Evolutionary conservation across 495 filamentous ascomycete genomes (phyloP), one percentile per base, ranked within the genome.

Genomic region (Podospora fimiseda): DNA sequence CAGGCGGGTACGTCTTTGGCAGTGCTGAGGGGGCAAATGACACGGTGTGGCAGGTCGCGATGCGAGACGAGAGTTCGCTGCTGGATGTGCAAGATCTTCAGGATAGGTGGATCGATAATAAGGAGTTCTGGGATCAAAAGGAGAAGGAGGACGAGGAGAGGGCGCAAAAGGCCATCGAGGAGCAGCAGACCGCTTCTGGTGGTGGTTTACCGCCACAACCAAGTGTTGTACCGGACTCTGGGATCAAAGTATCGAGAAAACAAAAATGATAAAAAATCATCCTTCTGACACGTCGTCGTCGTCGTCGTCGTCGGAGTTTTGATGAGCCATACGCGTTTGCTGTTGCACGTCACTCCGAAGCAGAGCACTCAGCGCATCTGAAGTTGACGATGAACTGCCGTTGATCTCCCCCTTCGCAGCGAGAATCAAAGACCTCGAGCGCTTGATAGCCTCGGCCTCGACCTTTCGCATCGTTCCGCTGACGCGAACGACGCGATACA

Each of bases 391-490:
- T 47, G 52, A 46, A 43, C 67, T 63, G 21, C 67, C 58, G 36
- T 63, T 59, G 51, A 73, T 65, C 51, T 65, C 66, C 11, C 72
- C 74, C 58, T 78, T 73, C 6, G 83, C 79, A 39, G 81, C 78
- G 49, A 85, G 72, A 52, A 95, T 84, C 61, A 87, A 80, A 45
- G 75, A 73, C 58, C 82, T 82, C 38, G 89, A 87, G 53, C 88
- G 77, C 18, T 82, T 76, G 61, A 96, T 84, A 33, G 86, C 89
- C 66, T 92, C 90, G 66, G 93, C 85, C 74, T 96, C 89, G 2
- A 85, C 85, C 71, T 95, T 96, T 54, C 81, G 82, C 60, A 98
- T 94, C 9, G 94, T 98, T 18, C 93, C 93, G 52, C 86, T 89
- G n/a, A 96, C 89, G 50, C 87, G 77, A 14, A 96, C 78, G n/a